phyloP scores from a whole-genome alignment of 805 yeast genomes.

The Kockiozyma suomiensis region DNA sequence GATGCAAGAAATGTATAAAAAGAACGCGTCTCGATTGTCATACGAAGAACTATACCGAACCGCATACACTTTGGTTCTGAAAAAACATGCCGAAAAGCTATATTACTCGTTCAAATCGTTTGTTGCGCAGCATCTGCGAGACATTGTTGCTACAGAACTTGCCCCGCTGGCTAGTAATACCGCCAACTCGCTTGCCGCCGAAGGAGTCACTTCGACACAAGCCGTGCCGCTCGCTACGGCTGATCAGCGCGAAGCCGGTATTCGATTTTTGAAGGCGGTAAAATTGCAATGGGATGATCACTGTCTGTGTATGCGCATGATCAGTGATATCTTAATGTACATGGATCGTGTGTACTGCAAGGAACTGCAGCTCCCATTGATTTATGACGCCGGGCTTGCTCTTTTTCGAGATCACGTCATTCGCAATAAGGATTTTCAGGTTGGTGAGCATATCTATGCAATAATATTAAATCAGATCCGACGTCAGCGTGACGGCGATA shows the following conservation, averaged over 20 bases:
- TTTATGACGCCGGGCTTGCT: slow-evolving; percentile 73
- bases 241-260: slow-evolving; percentile 32
- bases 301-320: slow-evolving; percentile 69
- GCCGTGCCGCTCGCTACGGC: slow-evolving; percentile 27
- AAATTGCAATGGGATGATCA: slow-evolving; percentile 69
- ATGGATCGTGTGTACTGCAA: slow-evolving; percentile 82
- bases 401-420: slow-evolving; percentile 66
- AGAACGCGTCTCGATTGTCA: slow-evolving; percentile 71
- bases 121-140: slow-evolving; percentile 51
- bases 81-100: slow-evolving; percentile 65
- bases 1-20: slow-evolving; percentile 67
- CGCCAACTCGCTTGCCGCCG: slow-evolving; percentile 9
- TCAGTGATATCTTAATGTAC: slow-evolving; percentile 83
- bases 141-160: slow-evolving; percentile 32
- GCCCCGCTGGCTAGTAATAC: slow-evolving; percentile 32
- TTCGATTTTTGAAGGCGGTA: slow-evolving; percentile 42
- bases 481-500: slow-evolving; percentile 57
- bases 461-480: slow-evolving; percentile 59
- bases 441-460: slow-evolving; percentile 55
- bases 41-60: slow-evolving; percentile 81
- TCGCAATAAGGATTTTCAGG: slow-evolving; percentile 50
- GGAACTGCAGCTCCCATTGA: slow-evolving; percentile 60
- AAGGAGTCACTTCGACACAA: slow-evolving; percentile 11
- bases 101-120: slow-evolving; percentile 61
- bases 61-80: slow-evolving; percentile 73